Base-by-base conservation (phyloP, 805 yeast species). In the Zygosaccharomyces gambellarensis region DNA sequence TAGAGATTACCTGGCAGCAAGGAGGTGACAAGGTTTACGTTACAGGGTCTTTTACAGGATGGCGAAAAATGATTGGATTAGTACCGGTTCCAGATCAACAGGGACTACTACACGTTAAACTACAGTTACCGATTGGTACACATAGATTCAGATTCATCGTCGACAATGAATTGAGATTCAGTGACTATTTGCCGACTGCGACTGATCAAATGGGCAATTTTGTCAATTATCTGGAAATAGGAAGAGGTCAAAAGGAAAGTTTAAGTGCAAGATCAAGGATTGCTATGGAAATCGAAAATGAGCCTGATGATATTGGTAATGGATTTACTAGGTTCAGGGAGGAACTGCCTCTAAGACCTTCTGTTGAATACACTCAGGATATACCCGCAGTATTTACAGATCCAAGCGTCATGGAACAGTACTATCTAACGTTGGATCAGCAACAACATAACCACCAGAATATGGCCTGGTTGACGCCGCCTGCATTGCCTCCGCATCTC, bases 21-120 rank as follows among this genome's bases (percentile, higher is more conserved):
- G 98, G 98, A n/a, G 99, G 99, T 52, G 80, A 80, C 44, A 87
- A 87, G 60, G 98, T 94, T 2, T 94, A 90, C 66, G 96, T 92
- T 11, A 94, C 97, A 31, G 99, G 99, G 44, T 87, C 97, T 0
- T 92, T 92, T 70, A 94, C 99, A 0, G 97, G 96, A 3, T 94
- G 99, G 98, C 76, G 97, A 57, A 92, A 90, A 69, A 92, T 94
- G 98, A 90, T 92, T 62, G 95, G 95, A 36, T 72, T 94, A 59
- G 77, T 77, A 28, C 70, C 72, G 8, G 69, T 68, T 11, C 57
- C 64, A 5, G 64, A 61, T 28, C 66, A 65, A 28, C 69, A 67
- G 4, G 66, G 65, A 9, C 34, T 63, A 2, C 83, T 84, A 59
- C 74, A 81, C 40, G 85, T 88, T 23, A 84, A 86, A 45, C 72